Evolutionary conservation across 2,329 filamentous ascomycete species (phyloP), one percentile per base, ranked within the genome.

Genomic region (Ceratocystis smalleyi): DNA sequence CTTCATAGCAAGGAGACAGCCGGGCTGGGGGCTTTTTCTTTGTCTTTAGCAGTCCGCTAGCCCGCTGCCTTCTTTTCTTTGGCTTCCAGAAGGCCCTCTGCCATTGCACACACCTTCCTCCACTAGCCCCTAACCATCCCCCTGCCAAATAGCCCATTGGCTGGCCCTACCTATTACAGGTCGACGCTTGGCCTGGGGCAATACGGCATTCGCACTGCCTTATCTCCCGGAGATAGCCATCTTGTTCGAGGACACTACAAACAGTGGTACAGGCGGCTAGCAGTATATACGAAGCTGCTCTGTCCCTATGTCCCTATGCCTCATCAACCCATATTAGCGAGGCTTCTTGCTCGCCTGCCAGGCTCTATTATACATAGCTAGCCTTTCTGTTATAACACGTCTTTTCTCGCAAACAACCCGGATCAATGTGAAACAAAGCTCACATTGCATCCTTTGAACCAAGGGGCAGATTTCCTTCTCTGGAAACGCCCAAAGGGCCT

Each of bases 191-290:
- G 22, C 45, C 3, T 49, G 22, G 45, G 45, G n/a, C 45, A 49
- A 49, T 49, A n/a, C n/a, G 45, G 45, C 30, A 32, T 55, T n/a
- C 8, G 24, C 27, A 8, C n/a, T 27, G 24, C 51, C 35, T 30
- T 32, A 55, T 55, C 51, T 32, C 10, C 5, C 27, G 51, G 24
- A 55, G 17, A 55, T 55, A 6, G 12, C 51, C 24, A 30, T 55
- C 22, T 32, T 27, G 10, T 5, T 55, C 4, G 10, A 12, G 22
- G n/a, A 19, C 24, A 55, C 51, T 15, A 15, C 51, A 55, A 55
- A 24, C 24, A 49, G 51, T 55, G 51, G 24, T 55, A 55, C 51
- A 55, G 51, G 51, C 51, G 51, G 51, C 51, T 55, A 55, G 15
- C 51, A 32, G n/a, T 12, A 40, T 5, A 12, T 40, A 40, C 35